Evolutionary conservation across 1,284 basidiomycete genomes (phyloP), one percentile per base, ranked within the genome.

Genomic region (Ceratobasidium sp.): DNA sequence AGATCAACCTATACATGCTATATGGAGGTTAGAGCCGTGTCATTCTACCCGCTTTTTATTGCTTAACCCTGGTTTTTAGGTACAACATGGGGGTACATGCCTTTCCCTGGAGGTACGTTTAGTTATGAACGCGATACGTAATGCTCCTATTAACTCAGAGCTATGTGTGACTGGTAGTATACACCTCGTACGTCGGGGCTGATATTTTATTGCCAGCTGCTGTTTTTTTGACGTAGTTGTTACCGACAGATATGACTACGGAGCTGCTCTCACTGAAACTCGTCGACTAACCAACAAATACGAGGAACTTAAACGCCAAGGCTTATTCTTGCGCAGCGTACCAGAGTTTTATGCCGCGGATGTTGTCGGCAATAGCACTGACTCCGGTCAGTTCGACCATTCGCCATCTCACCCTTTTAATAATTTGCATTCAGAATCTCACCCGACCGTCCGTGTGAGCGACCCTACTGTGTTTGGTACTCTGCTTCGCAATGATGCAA

Each of bases 301-400:
- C 82, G 87, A 90, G 66, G 93, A 94, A 81, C 85, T 95, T 56
- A 95, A 95, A 82, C 87, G 90, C 26, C 90, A 95, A 82, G 91
- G 89, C 13, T 82, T 94, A 1, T 95, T 95, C 85, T 83, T 94
- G 42, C 90, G 93, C 54, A 92, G 90, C 80, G 91, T 92, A 5
- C 91, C 90, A 0, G 90, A 91, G 50, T 93, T 95, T 82, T 90
- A 90, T 83, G 93, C 93, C 84, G 94, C 94, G 0, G 89, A 94
- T 79, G 90, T 90, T 88, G 85, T 94, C 28, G 90, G 90, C 0
- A 89, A 94, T 80, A 87, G 89, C 52, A 88, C 86, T 44, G 89
- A 86, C 3, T 40, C 61, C 23, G 62, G 64, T 74, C 33, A 28
- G 71, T 64, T 9, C 5, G 5, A 0, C 52, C 33, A 23, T 17